Conservation (phyloP, 129 eudicot species). For the Flaveria sonorensis region DNA sequence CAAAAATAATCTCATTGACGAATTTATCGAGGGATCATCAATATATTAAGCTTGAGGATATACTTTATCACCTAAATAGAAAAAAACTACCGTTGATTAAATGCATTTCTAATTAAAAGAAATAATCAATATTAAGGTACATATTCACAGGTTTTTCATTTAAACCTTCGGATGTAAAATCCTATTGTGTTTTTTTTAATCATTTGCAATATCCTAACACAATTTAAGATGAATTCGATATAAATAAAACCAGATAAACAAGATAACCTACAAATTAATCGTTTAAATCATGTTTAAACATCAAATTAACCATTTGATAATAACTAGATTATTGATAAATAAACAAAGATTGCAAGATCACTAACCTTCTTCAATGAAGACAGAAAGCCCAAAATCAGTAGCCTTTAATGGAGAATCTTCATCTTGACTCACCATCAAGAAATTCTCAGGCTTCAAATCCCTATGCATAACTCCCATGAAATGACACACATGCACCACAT, state of each 20-base stretch:
- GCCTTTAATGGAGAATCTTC: constrained; percentile 72
- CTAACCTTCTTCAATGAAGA: constrained; percentile 91
- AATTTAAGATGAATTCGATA: too few relatives aligned
- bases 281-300: neutral
- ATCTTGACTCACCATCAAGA: constrained; percentile 69
- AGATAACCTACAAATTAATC: neutral
- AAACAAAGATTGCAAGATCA: neutral
- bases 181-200: neutral
- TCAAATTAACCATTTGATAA: neutral
- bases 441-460: constrained; percentile 92
- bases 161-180: too few relatives aligned
- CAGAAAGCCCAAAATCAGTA: constrained; percentile 94
- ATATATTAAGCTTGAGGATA: too few relatives aligned
- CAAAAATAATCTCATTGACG: too few relatives aligned
- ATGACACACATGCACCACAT: constrained; percentile 93
- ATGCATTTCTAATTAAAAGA: too few relatives aligned
- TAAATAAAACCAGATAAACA: neutral
- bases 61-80: too few relatives aligned
- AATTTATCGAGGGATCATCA: too few relatives aligned
- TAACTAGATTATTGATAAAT: neutral
- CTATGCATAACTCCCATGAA: constrained; percentile 97
- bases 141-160: too few relatives aligned
- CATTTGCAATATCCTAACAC: neutral
- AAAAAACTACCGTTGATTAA: too few relatives aligned
- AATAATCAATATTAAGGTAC: too few relatives aligned